Evolutionary conservation across 1,284 basidiomycete genomes (phyloP).

Genomic region (Trametes hirsuta): DNA sequence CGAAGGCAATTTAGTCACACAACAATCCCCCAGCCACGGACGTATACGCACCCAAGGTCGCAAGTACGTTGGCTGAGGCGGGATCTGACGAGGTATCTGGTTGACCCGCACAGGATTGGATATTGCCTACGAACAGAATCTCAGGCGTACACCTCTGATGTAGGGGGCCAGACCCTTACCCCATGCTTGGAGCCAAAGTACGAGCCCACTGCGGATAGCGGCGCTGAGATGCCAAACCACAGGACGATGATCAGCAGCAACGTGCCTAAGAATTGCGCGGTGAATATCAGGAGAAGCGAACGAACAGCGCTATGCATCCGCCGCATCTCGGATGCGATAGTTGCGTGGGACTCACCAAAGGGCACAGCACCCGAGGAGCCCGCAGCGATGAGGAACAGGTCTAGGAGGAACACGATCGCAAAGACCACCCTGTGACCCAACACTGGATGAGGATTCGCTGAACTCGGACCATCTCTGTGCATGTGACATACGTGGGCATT

Average conservation of each 20-base stretch:
- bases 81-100: constrained; percentile 91
- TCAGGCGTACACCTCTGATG: constrained; percentile 7
- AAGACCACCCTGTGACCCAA: constrained; percentile 68
- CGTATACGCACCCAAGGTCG: constrained; percentile 63
- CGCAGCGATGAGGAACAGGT: constrained; percentile 84
- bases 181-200: constrained; percentile 88
- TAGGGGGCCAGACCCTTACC: constrained; percentile 46
- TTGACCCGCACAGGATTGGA: constrained; percentile 87
- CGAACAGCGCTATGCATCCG: not conserved
- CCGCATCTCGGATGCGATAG: not conserved
- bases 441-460: constrained; percentile 4
- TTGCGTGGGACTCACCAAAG: constrained; percentile 61
- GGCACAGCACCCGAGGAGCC: constrained; percentile 95
- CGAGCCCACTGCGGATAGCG: constrained; percentile 73
- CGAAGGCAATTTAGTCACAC: constrained; percentile 17
- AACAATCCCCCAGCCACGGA: not conserved
- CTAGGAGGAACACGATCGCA: constrained; percentile 80
- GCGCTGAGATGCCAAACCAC: constrained; percentile 97
- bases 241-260: constrained; percentile 87
- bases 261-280: constrained; percentile 56
- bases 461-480: no score
- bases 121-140: constrained; percentile 52
- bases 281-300: not conserved
- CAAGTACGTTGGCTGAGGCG: constrained; percentile 84
- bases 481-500: constrained; percentile 76